Conservation (phyloP, 2,329 filamentous ascomycete genomes). For the Arthrocladium fulminans region DNA sequence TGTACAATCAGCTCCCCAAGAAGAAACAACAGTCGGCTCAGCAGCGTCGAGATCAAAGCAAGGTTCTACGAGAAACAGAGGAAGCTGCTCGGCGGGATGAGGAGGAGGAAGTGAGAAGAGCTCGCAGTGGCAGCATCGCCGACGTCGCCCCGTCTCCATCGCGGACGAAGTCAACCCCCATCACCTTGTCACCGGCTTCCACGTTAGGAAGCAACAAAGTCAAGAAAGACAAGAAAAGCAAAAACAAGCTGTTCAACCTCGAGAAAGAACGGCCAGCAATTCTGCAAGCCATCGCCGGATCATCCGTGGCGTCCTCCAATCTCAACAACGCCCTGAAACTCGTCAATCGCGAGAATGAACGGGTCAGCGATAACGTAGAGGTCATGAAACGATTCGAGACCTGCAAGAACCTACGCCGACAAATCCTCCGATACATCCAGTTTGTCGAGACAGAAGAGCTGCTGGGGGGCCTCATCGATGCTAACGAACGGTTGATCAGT, state of each 20-base stretch:
- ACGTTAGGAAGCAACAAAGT: slow-evolving; percentile 18
- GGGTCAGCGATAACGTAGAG: slow-evolving; percentile 73
- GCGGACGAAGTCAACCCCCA: slow-evolving; percentile 15
- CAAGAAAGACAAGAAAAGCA: slow-evolving; percentile 39
- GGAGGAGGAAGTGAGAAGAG: slow-evolving; percentile 30
- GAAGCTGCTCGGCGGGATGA: slow-evolving; percentile 57
- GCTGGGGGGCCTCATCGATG: slow-evolving; percentile 80
- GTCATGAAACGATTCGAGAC: slow-evolving; percentile 70
- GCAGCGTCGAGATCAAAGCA: slow-evolving; percentile 67
- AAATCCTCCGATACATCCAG: slow-evolving; percentile 86
- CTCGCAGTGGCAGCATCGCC: slow-evolving; percentile 7
- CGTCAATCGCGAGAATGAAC: slow-evolving; percentile 81
- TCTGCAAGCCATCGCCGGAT: slow-evolving; percentile 77
- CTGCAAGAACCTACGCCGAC: slow-evolving; percentile 76
- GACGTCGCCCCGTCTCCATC: slow-evolving; percentile 10
- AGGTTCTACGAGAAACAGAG: slow-evolving; percentile 72
- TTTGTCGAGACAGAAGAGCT: slow-evolving; percentile 84
- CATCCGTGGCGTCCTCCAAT: slow-evolving; percentile 85
- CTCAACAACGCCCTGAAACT: slow-evolving; percentile 77
- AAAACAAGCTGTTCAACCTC: slow-evolving; percentile 63
- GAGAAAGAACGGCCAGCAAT: slow-evolving; percentile 82
- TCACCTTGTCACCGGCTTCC: slow-evolving; percentile 18
- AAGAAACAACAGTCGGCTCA: slow-evolving; percentile 49
- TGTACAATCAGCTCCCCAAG: slow-evolving; percentile 63
- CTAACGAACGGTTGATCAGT: slow-evolving; percentile 91